Percentiles rank a stretch among this genome's conserved stretches.
Evolutionary conservation across 345 rosid species (phyloP).

Genomic region (Clarkia xantiana): DNA sequence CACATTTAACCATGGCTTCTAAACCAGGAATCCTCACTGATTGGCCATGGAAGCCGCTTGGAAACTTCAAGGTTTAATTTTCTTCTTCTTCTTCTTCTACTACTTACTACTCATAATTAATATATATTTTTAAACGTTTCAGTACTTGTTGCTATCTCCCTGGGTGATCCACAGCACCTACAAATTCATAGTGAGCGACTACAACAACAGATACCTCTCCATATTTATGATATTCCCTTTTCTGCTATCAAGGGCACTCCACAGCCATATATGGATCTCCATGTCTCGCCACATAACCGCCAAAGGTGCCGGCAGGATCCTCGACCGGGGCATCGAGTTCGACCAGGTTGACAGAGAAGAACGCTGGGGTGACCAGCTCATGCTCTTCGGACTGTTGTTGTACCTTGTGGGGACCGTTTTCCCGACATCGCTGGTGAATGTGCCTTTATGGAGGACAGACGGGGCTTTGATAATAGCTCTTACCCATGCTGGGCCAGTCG

Average conservation of each 20-base stretch:
- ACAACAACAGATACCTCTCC: conserved; percentile 23
- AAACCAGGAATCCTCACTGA: conserved; percentile 50
- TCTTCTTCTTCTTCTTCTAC: too few species aligned
- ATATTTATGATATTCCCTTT: conserved; percentile 25
- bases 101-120: too few species aligned
- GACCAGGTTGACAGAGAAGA: conserved; percentile 67
- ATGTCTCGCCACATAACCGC: conserved; percentile 50
- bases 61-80: conserved; percentile 47
- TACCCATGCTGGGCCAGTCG: conserved; percentile 56
- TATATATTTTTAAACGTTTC: too few species aligned
- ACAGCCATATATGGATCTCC: conserved; percentile 58
- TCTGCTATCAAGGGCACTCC: conserved; percentile 39
- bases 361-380: conserved; percentile 62
- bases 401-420: conserved; percentile 11
- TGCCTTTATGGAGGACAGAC: conserved; percentile 52
- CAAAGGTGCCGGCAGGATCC: conserved; percentile 37
- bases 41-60: conserved; percentile 61
- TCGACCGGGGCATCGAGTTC: conserved; percentile 59
- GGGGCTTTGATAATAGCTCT: conserved; percentile 28
- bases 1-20: conserved; percentile 60
- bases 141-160: conserved; percentile 42
- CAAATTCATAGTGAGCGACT: conserved; percentile 13
- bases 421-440: conserved; percentile 12
- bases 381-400: conserved; percentile 37
- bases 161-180: conserved; percentile 21